Conservation (phyloP, 345 rosid genomes). For the Sapria himalayana region DNA sequence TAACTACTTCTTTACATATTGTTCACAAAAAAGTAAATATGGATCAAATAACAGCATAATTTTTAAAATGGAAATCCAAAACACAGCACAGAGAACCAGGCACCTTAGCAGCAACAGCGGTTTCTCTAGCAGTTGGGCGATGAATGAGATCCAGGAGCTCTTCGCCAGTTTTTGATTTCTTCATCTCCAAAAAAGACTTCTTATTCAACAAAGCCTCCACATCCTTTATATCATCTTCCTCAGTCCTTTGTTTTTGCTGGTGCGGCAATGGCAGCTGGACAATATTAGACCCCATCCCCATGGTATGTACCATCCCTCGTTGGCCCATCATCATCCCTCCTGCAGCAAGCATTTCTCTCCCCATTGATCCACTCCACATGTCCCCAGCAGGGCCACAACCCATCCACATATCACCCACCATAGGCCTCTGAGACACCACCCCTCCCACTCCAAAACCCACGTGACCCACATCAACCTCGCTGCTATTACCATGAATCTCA, state of each 20-base stretch:
- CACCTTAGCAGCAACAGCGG: constrained; percentile 92
- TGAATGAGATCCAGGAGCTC: constrained; percentile 82
- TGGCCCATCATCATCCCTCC: constrained; percentile 25
- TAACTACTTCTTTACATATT: too few species aligned
- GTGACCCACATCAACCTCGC: constrained; percentile 13
- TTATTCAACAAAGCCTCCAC: constrained; percentile 70
- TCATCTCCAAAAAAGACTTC: constrained; percentile 73
- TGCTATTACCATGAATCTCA: constrained; percentile 4
- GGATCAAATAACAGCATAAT: background rate
- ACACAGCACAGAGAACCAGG: background rate
- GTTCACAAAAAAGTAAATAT: background rate
- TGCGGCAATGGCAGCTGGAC: constrained; percentile 27
- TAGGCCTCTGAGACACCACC: constrained; percentile 17
- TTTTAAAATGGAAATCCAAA: constrained; percentile 5
- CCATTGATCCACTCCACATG: constrained; percentile 10
- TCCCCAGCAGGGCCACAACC: constrained; percentile 14
- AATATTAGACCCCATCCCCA: constrained; percentile 12
- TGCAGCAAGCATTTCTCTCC: too few species aligned
- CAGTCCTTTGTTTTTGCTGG: constrained; percentile 33
- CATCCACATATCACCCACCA: constrained; percentile 45
- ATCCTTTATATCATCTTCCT: constrained; percentile 81
- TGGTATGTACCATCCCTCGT: constrained; percentile 18
- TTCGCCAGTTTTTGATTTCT: constrained; percentile 79
- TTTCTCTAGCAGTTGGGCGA: constrained; percentile 81
- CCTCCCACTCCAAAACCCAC: constrained; percentile 20